Evolutionary conservation across 805 yeast genomes (phyloP).

Genomic region (Wickerhamiella bombiphila): DNA sequence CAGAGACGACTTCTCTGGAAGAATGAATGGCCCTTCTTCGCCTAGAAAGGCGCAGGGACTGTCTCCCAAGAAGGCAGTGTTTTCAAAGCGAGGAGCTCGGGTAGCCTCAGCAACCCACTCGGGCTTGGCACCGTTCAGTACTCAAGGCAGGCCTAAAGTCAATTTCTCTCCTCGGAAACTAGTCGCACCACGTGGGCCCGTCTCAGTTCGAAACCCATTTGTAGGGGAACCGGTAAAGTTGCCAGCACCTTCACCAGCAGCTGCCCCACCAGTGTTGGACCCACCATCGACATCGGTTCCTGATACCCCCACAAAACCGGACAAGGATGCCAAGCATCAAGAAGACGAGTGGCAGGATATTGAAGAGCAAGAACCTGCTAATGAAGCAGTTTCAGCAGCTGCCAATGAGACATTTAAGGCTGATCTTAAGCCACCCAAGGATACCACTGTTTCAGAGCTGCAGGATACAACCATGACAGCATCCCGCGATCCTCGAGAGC

Average conservation of each 20-base stretch:
- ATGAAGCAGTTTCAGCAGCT: background rate
- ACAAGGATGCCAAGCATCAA: slow-evolving; percentile 1
- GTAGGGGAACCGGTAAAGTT: background rate
- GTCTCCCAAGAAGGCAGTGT: background rate
- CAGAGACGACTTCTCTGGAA: no score
- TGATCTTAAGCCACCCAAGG: background rate
- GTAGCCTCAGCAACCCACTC: background rate
- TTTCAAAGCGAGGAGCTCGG: background rate
- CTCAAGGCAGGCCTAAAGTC: background rate
- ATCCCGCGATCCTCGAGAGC: background rate
- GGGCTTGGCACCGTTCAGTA: background rate
- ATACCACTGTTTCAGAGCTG: background rate
- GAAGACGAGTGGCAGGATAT: slow-evolving; percentile 16
- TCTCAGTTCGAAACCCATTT: background rate
- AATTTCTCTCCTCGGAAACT: background rate
- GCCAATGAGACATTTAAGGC: background rate
- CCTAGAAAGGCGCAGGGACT: background rate
- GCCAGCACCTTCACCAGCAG: background rate
- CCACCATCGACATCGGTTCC: background rate
- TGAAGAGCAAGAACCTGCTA: no score
- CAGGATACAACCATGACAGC: background rate
- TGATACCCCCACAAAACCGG: background rate
- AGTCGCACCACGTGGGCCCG: background rate
- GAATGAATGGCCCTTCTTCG: no score
- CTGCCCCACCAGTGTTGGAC: background rate